These are phyloP conservation scores for Thelonectria olida DNA, from an alignment of 2,329 filamentous ascomycete genomes.

Conservation along the genomic window DNA sequence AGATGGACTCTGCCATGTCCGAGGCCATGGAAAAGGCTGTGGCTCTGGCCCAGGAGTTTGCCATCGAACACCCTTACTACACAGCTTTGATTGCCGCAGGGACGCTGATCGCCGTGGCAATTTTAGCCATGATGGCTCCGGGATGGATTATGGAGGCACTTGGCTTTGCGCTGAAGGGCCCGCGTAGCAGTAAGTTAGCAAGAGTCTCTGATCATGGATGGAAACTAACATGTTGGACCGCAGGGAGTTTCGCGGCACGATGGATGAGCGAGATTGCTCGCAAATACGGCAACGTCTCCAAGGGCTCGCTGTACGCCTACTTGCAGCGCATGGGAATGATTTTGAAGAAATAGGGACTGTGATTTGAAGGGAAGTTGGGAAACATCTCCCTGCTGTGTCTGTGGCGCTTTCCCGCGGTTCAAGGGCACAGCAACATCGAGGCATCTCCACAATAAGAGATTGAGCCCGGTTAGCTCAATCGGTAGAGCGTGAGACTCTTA, in stretches of 20 bases:
- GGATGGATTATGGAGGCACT: conserved; percentile 33
- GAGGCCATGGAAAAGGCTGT: conserved; percentile 26
- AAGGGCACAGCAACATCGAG: neutral
- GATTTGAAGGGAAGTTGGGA: too few species aligned
- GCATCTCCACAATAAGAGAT: neutral
- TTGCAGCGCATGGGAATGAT: conserved; percentile 35
- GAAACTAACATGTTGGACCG: neutral
- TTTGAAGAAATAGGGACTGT: too few species aligned
- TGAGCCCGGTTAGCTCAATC: conserved; percentile 1
- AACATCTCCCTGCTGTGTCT: too few species aligned
- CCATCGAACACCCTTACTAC: conserved; percentile 31
- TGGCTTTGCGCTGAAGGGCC: conserved; percentile 30
- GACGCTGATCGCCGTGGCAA: conserved; percentile 28
- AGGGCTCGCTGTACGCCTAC: conserved; percentile 30
- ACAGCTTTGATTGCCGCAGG: conserved; percentile 28
- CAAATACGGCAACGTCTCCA: conserved; percentile 20
- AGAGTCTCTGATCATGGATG: rapidly evolving
- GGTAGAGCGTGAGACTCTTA: conserved; percentile 4
- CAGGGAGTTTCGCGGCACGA: conserved; percentile 34
- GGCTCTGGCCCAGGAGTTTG: conserved; percentile 22
- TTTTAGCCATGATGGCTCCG: conserved; percentile 29
- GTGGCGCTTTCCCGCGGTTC: too few species aligned
- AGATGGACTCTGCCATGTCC: conserved; percentile 18
- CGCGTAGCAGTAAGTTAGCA: conserved; percentile 24
- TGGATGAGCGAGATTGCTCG: conserved; percentile 36